These are phyloP conservation scores for Physcomitrium patens DNA, from an alignment of 225 moss, liverwort and hornwort species.

Conservation along the genomic window DNA sequence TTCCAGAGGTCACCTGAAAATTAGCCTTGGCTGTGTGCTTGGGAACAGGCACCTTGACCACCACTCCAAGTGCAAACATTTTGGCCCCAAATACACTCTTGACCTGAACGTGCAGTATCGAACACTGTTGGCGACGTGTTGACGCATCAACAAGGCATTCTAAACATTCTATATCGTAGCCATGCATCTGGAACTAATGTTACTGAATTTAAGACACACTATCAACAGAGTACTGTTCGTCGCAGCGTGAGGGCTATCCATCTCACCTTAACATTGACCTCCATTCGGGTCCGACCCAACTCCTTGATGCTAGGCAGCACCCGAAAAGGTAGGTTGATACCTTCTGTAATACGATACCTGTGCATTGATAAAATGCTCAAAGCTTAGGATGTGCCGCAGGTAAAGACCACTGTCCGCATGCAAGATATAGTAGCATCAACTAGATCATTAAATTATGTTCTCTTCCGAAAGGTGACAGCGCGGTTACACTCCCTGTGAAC, in stretches of 20 bases:
- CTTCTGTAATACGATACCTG: slow-evolving; percentile 71
- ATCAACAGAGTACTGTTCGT: not conserved
- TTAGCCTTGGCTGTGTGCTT: slow-evolving; percentile 73
- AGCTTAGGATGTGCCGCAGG: not conserved
- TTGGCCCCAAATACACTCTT: slow-evolving; percentile 77
- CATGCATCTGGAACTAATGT: not conserved
- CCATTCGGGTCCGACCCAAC: slow-evolving; percentile 72
- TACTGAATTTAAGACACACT: not conserved
- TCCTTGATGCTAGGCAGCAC: slow-evolving; percentile 76
- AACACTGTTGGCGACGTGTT: slow-evolving; percentile 14
- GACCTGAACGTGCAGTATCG: slow-evolving; percentile 38
- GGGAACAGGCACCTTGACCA: slow-evolving; percentile 91
- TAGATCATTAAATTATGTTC: too few relatives aligned
- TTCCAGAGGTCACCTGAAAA: slow-evolving; percentile 93
- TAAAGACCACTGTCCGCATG: not conserved
- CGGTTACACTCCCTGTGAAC: too few relatives aligned
- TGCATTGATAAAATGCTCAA: not conserved
- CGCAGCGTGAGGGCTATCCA: not conserved
- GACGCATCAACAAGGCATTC: not conserved
- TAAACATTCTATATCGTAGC: not conserved
- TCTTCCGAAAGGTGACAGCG: too few relatives aligned
- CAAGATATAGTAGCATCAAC: too few relatives aligned
- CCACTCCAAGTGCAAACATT: slow-evolving; percentile 79
- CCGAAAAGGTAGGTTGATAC: slow-evolving; percentile 67
- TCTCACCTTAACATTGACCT: slow-evolving; percentile 70